Base-by-base conservation (phyloP, 164 flowering plant genomes). In the Chloranthus sessilifolius region DNA sequence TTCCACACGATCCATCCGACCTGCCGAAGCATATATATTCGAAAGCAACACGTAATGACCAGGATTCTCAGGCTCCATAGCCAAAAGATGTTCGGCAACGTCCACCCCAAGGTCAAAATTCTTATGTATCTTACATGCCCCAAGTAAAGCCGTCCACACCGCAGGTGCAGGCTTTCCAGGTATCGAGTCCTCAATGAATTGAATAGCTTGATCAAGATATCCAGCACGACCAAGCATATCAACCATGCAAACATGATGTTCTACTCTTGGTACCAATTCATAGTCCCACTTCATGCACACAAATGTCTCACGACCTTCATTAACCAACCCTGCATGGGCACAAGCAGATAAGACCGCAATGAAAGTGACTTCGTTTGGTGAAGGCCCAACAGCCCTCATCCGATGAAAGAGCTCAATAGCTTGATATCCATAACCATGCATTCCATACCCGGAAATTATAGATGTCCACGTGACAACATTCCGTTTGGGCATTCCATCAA, bases 181-280 rank as follows among this genome's bases (percentile, higher is more conserved):
- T 39, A 66, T 52, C 16, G 47, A 21, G 11, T 62, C 59, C 50
- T 58, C 53, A 44, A 81, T 66, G 47, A 74, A 73, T 27, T 20
- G 58, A 48, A 66, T 53, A 1, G 95, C 90, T 52, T 86, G 78
- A 19, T 62, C 12, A 5, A 83, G 76, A 36, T 61, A 63, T 48
- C 88, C 91, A n/a, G 81, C 83, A 22, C 84, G 75, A 6, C 95
- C 95, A 52, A 83, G 69, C 82, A 83, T 61, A 58, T 83, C 95
- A 47, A 83, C 85, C 78, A 79, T 63, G 58, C 82, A 79, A 57
- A 86, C 95, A 66, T 81, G 76, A 57, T 86, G 95, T 56, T 81
- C 95, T 30, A 59, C 41, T 47, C 74, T 70, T 1, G 91, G 91
- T 12, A 51, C 46, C 29, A 83, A 7, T 1, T 74, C 66, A 52